Percentiles rank a stretch among this genome's conserved stretches.
phyloP scores from a whole-genome alignment of 805 yeast genomes.

The Yamadazyma sp. region DNA sequence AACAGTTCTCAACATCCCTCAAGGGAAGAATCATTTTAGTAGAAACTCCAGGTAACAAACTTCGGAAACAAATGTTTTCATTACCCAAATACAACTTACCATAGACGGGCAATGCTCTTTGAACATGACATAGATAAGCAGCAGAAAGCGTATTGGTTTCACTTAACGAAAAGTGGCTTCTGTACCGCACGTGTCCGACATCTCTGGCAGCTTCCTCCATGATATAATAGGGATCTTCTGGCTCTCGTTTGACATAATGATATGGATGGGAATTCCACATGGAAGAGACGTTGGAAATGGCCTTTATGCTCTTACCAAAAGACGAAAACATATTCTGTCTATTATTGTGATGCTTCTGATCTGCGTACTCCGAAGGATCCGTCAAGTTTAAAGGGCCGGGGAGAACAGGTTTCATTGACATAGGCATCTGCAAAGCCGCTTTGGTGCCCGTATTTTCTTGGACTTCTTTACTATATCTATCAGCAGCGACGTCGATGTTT shows the following conservation, averaged over 20 bases:
- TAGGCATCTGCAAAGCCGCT: slow-evolving; percentile 6
- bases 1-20: slow-evolving; percentile 66
- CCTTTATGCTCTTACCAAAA: slow-evolving; percentile 28
- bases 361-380: slow-evolving; percentile 26
- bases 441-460: too few species aligned
- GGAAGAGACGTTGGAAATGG: slow-evolving; percentile 28
- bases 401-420: slow-evolving; percentile 11
- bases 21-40: slow-evolving; percentile 84
- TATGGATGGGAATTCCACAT: slow-evolving; percentile 60
- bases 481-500: slow-evolving; percentile 24
- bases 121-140: slow-evolving; percentile 68
- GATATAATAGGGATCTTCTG: slow-evolving; percentile 49
- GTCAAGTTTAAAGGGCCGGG: slow-evolving; percentile 25
- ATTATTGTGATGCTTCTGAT: slow-evolving; percentile 7
- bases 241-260: slow-evolving; percentile 53
- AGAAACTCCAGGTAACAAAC: slow-evolving; percentile 72
- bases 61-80: slow-evolving; percentile 72
- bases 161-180: slow-evolving; percentile 63
- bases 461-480: slow-evolving; percentile 18
- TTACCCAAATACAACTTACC: slow-evolving; percentile 80
- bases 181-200: slow-evolving; percentile 57
- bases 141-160: slow-evolving; percentile 55
- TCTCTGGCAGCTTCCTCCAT: slow-evolving; percentile 43
- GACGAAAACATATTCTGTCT: slow-evolving; percentile 19
- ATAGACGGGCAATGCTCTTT: slow-evolving; percentile 71